Conservation (phyloP, 164 flowering plant genomes). For the Dillenia suffruticosa region DNA sequence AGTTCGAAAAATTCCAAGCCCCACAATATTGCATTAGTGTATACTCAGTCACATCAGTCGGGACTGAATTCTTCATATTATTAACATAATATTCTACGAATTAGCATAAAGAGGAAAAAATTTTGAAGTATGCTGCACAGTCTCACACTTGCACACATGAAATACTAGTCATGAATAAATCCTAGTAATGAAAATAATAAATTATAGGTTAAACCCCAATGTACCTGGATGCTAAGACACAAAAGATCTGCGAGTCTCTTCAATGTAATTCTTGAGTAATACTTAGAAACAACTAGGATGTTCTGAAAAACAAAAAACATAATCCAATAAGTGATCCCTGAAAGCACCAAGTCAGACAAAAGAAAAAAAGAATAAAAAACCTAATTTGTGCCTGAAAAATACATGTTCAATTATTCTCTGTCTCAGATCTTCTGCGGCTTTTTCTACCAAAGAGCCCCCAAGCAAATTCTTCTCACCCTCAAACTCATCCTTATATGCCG, state of each 20-base stretch:
- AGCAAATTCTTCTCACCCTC: slow-evolving; percentile 80
- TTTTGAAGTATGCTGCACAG: too few species aligned
- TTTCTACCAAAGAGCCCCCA: slow-evolving; percentile 82
- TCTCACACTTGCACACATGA: too few species aligned
- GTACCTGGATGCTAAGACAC: slow-evolving; percentile 84
- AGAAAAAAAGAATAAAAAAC: not conserved
- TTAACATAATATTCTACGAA: too few species aligned
- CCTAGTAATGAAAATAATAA: too few species aligned
- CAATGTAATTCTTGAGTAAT: slow-evolving; percentile 85
- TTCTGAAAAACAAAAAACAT: slow-evolving; percentile 48
- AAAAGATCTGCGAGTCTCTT: slow-evolving; percentile 85
- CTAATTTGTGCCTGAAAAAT: slow-evolving; percentile 9
- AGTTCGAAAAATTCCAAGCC: too few species aligned
- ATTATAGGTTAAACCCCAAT: slow-evolving; percentile 7
- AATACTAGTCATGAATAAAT: too few species aligned
- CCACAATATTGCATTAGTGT: too few species aligned
- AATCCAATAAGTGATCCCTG: slow-evolving; percentile 1
- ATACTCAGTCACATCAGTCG: too few species aligned
- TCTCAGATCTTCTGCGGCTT: slow-evolving; percentile 86
- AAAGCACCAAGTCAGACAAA: not conserved
- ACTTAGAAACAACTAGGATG: slow-evolving; percentile 91
- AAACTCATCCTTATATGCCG: slow-evolving; percentile 65
- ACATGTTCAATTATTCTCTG: slow-evolving; percentile 96
- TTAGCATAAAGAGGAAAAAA: too few species aligned
- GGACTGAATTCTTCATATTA: too few species aligned